A percentile compares a stretch with the other conserved stretches of the same genome.
These are phyloP conservation scores for Schwanniomyces sp. DNA, from an alignment of 805 yeast species.

Conservation along the genomic window DNA sequence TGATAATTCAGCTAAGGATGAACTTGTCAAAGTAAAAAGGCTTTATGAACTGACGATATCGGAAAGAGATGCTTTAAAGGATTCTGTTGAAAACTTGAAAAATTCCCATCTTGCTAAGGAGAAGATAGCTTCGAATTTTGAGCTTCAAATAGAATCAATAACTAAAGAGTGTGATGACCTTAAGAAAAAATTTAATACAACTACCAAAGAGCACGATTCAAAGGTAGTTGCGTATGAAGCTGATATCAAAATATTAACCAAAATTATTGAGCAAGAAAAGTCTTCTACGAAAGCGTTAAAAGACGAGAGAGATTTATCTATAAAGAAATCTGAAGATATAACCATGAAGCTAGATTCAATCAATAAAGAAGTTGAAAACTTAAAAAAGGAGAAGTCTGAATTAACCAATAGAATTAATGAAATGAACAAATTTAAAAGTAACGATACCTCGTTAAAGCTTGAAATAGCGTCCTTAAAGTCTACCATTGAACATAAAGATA, in stretches of 20 bases:
- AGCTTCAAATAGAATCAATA: conserved; percentile 6
- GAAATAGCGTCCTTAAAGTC: conserved; percentile 49
- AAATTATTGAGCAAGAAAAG: conserved; percentile 6
- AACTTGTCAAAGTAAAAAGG: neutral
- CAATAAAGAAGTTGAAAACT: conserved; percentile 21
- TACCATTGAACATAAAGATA: conserved; percentile 46
- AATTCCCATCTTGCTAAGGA: neutral
- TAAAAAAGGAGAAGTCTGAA: conserved; percentile 38
- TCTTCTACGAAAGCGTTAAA: conserved; percentile 10
- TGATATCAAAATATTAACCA: conserved; percentile 1
- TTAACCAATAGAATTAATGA: conserved; percentile 32
- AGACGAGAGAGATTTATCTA: conserved; percentile 18
- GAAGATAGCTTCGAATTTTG: conserved; percentile 5
- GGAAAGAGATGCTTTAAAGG: neutral
- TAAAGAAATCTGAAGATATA: conserved; percentile 20
- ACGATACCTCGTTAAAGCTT: conserved; percentile 46
- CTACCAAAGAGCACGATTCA: conserved; percentile 10
- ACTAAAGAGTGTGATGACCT: conserved; percentile 13
- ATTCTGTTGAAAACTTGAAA: neutral
- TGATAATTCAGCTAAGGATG: neutral
- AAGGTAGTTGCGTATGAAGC: conserved; percentile 7
- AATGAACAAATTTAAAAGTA: conserved; percentile 26
- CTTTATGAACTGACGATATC: neutral
- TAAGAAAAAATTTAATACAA: conserved; percentile 15
- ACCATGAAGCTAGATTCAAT: conserved; percentile 6